These are phyloP conservation scores for Globisporangium splendens DNA, from an alignment of 352 stramenopile genomes.

Conservation along the genomic window DNA sequence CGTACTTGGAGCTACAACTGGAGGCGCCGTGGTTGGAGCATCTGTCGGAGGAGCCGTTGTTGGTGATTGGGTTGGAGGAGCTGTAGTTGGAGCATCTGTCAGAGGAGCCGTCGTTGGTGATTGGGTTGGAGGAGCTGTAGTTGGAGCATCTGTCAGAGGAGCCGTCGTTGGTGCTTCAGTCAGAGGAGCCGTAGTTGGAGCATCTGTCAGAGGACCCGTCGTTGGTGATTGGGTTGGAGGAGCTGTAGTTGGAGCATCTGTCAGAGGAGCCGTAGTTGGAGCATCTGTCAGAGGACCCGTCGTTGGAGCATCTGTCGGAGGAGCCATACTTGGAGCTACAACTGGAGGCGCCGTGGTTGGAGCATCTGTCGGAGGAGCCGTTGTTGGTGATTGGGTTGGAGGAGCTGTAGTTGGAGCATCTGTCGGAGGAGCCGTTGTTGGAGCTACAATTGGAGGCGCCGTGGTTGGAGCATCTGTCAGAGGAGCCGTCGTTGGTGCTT, in stretches of 20 bases:
- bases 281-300: constrained; percentile 6
- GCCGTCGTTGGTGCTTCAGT: constrained; percentile 4
- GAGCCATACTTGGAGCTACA: background rate
- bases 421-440: background rate
- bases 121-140: background rate
- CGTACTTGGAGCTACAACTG: background rate
- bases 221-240: constrained; percentile 3
- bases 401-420: constrained; percentile 7
- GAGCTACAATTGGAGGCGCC: background rate
- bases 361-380: constrained; percentile 1
- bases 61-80: constrained; percentile 4
- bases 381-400: background rate
- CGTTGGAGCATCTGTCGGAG: background rate
- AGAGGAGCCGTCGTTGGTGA: background rate
- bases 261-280: background rate
- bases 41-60: background rate
- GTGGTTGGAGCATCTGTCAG: background rate
- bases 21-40: background rate
- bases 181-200: background rate
- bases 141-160: constrained; percentile 3
- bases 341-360: constrained; percentile 5
- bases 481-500: background rate
- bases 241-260: background rate
- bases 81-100: constrained; percentile 1
- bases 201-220: background rate